Evolutionary conservation across 345 rosid genomes (phyloP), one percentile per base, ranked within the genome.

Genomic region (Carallia pectinifolia): DNA sequence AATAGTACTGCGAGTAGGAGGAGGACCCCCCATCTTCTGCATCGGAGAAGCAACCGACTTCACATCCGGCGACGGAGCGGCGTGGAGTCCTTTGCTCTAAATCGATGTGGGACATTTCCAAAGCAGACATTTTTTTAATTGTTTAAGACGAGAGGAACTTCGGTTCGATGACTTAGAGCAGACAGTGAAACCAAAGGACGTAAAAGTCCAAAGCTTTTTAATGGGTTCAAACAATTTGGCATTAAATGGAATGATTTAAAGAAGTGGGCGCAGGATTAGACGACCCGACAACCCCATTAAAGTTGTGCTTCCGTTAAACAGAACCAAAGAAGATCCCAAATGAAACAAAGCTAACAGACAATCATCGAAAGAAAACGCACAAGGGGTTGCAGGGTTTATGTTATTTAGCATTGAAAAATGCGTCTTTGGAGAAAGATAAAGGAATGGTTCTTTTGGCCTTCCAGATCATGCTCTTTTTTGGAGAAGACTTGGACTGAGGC

Each of bases 1-100:
- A 92, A 58, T 88, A 90, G 77, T 90, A 96, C 77, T 88, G 94
- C 16, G 99, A 90, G 82, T 85, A 81, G 44, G 91, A 81, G 44
- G 91, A 85, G 17, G 97, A 89, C 60, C 82, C 81, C 60, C 82
- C 81, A 31, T 69, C 89, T 54, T 90, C 99, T 29, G 84, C 89
- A 76, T 95, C 98, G 12, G 99, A 89, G 79, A 90, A 92, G 72
- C 81, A 90, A 56, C 85, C 75, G 27, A 60, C 73, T 19, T 79
- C 86, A 58, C 79, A 80, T 54, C 84, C 78, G 15, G 68, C 69
- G 27, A 52, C 53, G 13, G 81, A 75, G 62, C 61, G 84, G 71
- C 71, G 80, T 67, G 79, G 79, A 44, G 72, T 80, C 60, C 93
- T 91, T 62, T 82, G 88, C 71, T 88, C 98, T 61, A 89, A 75